Conservation (phyloP, 1,284 basidiomycete species). For the Apiotrichum veenhuisii region DNA sequence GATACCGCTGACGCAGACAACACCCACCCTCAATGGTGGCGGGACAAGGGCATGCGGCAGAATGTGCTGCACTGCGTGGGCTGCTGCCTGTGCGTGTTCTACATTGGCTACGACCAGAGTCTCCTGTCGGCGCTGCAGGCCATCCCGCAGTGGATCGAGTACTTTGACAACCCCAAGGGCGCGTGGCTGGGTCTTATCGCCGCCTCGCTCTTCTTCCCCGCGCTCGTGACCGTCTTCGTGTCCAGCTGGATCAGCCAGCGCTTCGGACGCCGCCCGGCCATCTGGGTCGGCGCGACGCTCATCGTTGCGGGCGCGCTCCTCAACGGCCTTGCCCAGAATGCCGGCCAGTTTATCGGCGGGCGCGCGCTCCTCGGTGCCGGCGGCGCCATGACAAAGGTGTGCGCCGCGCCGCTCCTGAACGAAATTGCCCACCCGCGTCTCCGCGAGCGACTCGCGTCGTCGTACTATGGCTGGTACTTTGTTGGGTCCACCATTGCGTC, state of each 20-base stretch:
- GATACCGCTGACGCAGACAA: conserved; percentile 7
- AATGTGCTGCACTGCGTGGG: conserved; percentile 18
- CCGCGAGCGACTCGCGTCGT: conserved; percentile 15
- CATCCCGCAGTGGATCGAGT: conserved; percentile 26
- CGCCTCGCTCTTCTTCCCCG: conserved; percentile 29
- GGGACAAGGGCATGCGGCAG: conserved; percentile 14
- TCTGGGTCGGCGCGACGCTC: conserved; percentile 25
- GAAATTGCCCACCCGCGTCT: conserved; percentile 27
- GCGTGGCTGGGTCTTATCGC: conserved; percentile 27
- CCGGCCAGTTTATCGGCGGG: conserved; percentile 21
- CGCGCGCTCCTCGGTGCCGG: conserved; percentile 28
- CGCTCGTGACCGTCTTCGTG: conserved; percentile 25
- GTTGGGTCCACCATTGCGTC: conserved; percentile 28
- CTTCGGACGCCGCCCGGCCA: conserved; percentile 22
- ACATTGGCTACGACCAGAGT: conserved; percentile 25
- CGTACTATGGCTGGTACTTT: conserved; percentile 23
- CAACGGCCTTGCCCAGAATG: conserved; percentile 18
- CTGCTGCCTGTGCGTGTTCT: conserved; percentile 19
- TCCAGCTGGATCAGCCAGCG: conserved; percentile 21
- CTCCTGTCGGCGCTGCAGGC: conserved; percentile 20
- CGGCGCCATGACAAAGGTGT: conserved; percentile 29
- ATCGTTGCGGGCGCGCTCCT: conserved; percentile 22
- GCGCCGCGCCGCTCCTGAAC: conserved; percentile 23
- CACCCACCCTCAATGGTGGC: conserved; percentile 17
- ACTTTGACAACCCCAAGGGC: conserved; percentile 25